Evolutionary conservation across 2,329 filamentous ascomycete genomes (phyloP).

Genomic region (Xylaria sp.): DNA sequence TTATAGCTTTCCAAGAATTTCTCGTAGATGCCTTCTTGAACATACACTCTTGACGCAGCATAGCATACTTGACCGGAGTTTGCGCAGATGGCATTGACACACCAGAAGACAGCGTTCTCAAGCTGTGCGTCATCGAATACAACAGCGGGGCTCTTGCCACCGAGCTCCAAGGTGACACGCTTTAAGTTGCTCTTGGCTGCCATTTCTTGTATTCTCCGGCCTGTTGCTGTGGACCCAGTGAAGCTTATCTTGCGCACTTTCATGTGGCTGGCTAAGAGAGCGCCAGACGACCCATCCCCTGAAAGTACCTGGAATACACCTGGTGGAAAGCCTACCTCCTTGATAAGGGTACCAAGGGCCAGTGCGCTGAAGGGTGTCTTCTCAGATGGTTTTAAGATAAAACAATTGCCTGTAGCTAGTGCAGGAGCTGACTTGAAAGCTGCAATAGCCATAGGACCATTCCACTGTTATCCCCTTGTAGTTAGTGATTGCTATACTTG

Average conservation of each 20-base stretch:
- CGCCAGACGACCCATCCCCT: constrained; percentile 36
- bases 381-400: constrained; percentile 55
- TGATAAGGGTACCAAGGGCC: constrained; percentile 44
- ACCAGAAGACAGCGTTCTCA: constrained; percentile 39
- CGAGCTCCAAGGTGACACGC: constrained; percentile 39
- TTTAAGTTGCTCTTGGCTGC: constrained; percentile 41
- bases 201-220: constrained; percentile 59
- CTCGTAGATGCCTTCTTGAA: constrained; percentile 40
- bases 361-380: constrained; percentile 49
- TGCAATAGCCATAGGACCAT: constrained; percentile 53
- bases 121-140: constrained; percentile 40
- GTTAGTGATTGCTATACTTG: constrained; percentile 8
- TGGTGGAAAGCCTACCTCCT: constrained; percentile 54
- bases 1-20: constrained; percentile 37
- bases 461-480: constrained; percentile 38
- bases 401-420: constrained; percentile 53
- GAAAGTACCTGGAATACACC: constrained; percentile 55
- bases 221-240: constrained; percentile 49
- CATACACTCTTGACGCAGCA: constrained; percentile 36
- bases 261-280: constrained; percentile 38
- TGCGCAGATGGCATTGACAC: constrained; percentile 32
- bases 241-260: constrained; percentile 39
- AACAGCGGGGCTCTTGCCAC: constrained; percentile 39
- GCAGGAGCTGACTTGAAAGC: constrained; percentile 54
- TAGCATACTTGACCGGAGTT: constrained; percentile 38